Evolutionary conservation across 2,329 filamentous ascomycete species (phyloP), one percentile per base, ranked within the genome.

Genomic region (Penicillium sp.): DNA sequence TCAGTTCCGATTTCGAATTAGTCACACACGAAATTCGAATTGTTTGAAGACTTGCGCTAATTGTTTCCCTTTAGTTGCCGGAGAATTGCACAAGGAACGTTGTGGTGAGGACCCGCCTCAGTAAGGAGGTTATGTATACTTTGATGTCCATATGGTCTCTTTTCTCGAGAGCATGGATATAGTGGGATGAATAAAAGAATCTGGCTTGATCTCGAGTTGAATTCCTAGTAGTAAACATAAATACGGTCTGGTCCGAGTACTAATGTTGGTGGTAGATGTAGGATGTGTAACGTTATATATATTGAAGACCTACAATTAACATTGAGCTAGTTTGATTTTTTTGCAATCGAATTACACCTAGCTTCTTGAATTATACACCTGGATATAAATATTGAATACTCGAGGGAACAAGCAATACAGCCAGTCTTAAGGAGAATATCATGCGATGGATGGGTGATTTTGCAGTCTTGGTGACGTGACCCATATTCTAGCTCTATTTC

Each of bases 71-170:
- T 27, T 21, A 61, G 59, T 35, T 45, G 59, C 59, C 31, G 59
- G 59, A 17, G 9, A 60, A 55, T 44, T 61, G 43, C 59, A 61
- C 21, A 25, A 52, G 27, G 27, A 58, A 19, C 55, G 55, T 2
- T 62, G 60, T 47, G 59, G 56, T 25, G 59, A 29, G 3, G 27
- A 39, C 3, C 10, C 52, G 1, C 17, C 52, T 29, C 6, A 49
- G 43, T 55, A 45, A 43, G 10, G 9, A 21, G 8, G 5, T 3
- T 49, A 41, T 53, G 47, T 41, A 42, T 45, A 38, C n/a, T 36
- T 52, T 27, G 44, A 43, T 29, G 19, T 27, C 25, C 23, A 44
- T 13, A 52, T n/a, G 27, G 21, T 44, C 4, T 15, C n/a, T 27
- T 42, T 42, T 29, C 4, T 42, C 4, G 6, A 38, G 15, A n/a